A percentile compares a stretch with the other conserved stretches of the same genome.
These are phyloP conservation scores for Trichoderma semiorbis DNA, from an alignment of 2,329 filamentous ascomycete genomes.

Conservation along the genomic window DNA sequence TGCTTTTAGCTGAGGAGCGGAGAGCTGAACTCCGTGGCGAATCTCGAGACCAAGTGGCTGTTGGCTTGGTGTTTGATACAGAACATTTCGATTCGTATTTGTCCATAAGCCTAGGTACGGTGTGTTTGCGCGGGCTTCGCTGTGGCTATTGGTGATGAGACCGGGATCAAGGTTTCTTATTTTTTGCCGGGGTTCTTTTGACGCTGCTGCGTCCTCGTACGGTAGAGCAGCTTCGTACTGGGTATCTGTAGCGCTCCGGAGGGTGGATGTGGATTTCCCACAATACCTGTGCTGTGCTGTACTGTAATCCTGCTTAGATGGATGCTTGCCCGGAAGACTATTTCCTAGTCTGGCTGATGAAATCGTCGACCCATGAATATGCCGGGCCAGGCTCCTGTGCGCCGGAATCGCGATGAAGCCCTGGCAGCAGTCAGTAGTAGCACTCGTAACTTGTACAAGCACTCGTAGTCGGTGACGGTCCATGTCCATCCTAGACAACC, in stretches of 20 bases:
- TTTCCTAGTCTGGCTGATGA: constrained; percentile 4
- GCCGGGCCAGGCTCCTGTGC: constrained; percentile 5
- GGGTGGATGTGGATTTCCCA: constrained; percentile 1
- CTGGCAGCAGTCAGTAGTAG: background rate
- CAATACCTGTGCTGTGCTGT: background rate
- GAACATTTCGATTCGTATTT: background rate
- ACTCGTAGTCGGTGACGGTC: background rate
- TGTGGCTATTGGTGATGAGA: constrained; percentile 7
- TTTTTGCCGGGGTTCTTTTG: constrained; percentile 5
- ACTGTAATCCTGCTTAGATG: background rate
- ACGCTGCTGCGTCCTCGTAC: background rate
- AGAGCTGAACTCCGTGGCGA: background rate
- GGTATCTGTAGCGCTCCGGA: background rate
- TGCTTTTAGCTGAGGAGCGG: background rate
- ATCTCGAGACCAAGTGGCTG: background rate
- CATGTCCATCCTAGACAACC: constrained; percentile 5
- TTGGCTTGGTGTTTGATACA: background rate
- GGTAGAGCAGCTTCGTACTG: background rate
- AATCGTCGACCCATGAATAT: background rate
- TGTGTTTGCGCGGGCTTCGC: background rate
- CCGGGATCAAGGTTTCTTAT: constrained; percentile 14
- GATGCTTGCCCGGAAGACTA: background rate
- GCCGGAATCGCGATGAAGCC: constrained; percentile 9
- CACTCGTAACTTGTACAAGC: background rate
- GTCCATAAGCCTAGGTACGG: background rate